Conservation (phyloP, 805 yeast genomes). For the Clavispora phyllophila region DNA sequence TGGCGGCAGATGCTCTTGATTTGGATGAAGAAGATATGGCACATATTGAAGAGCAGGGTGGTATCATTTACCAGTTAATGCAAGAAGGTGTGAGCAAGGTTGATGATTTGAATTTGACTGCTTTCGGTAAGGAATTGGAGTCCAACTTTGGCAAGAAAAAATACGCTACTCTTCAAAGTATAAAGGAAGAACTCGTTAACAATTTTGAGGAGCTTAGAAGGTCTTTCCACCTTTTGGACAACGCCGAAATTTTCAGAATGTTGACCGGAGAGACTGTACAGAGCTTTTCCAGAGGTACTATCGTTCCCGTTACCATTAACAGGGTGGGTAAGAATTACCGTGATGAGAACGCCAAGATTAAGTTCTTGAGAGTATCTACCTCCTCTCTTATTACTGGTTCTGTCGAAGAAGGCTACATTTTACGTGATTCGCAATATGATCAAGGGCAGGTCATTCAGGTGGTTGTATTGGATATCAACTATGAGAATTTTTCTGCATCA, state of each 20-base stretch:
- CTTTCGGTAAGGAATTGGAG: conserved; percentile 87
- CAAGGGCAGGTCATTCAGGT: conserved; percentile 86
- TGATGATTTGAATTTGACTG: conserved; percentile 83
- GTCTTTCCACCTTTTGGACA: conserved; percentile 58
- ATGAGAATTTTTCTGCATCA: conserved; percentile 68
- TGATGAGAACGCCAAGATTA: conserved; percentile 40
- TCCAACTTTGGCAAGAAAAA: conserved; percentile 64
- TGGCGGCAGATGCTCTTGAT: conserved; percentile 97
- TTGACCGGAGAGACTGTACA: conserved; percentile 82
- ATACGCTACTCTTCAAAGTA: conserved; percentile 75
- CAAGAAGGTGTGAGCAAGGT: conserved; percentile 69
- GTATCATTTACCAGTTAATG: conserved; percentile 69
- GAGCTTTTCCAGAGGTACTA: conserved; percentile 59
- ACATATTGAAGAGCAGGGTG: conserved; percentile 75
- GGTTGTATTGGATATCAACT: conserved; percentile 64
- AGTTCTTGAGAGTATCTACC: conserved; percentile 36
- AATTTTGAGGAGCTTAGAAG: conserved; percentile 85
- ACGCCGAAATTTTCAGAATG: conserved; percentile 76
- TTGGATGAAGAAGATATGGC: conserved; percentile 90
- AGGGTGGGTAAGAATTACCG: conserved; percentile 65
- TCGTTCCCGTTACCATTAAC: conserved; percentile 70
- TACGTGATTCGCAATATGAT: conserved; percentile 38
- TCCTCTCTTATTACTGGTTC: conserved; percentile 39
- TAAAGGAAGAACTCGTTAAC: conserved; percentile 78
- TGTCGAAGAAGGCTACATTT: conserved; percentile 42